Base-by-base conservation (phyloP, 2,329 filamentous ascomycete genomes). In the Didymella lethalis region DNA sequence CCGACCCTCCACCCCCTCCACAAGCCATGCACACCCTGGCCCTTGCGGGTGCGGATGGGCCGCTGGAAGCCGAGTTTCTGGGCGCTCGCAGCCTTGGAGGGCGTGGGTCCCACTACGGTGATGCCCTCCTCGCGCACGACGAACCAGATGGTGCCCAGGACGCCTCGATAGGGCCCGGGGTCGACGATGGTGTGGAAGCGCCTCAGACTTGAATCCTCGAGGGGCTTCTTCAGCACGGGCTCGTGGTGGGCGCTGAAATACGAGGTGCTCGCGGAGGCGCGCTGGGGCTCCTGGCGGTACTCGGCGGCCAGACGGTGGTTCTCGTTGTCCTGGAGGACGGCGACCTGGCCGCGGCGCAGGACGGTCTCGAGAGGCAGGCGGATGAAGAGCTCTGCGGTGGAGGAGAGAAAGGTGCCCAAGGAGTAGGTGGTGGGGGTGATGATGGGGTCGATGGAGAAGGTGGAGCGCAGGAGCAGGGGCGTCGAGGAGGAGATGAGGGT, bases 311-410 rank as follows among this genome's bases (percentile, higher is more conserved):
- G 55, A 12, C 72, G 71, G 45, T 68, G 64, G 50, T 68, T 72
- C 43, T 75, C 75, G 61, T 75, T 64, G 44, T 77, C 75, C 56
- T 76, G 71, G 0, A 79, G 70, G 0, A 92, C 87, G 1, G 88
- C 83, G 59, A 95, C 89, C 77, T 99, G 95, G 5, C 92, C 94
- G 59, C 95, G 87, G 47, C 95, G 89, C 7, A 98, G 84, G 16
- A 97, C 90, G 0, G 94, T 98, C 78, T 99, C 95, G 4, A 98
- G 82, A 0, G 95, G 95, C 12, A 98, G 86, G 71, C 94, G 93
- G 65, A 97, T 78, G 69, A 95, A 90, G 31, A 98, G 85, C 48
- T 96, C 93, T 2, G 88, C 83, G 0, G 89, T 88, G 2, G 91
- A 93, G 14, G 91, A 88, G 65, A 91, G 83, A 78, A 98, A 97